Evolutionary conservation across 228 moss, liverwort and hornwort species (phyloP).

Genomic region (Sphagnum fallax): DNA sequence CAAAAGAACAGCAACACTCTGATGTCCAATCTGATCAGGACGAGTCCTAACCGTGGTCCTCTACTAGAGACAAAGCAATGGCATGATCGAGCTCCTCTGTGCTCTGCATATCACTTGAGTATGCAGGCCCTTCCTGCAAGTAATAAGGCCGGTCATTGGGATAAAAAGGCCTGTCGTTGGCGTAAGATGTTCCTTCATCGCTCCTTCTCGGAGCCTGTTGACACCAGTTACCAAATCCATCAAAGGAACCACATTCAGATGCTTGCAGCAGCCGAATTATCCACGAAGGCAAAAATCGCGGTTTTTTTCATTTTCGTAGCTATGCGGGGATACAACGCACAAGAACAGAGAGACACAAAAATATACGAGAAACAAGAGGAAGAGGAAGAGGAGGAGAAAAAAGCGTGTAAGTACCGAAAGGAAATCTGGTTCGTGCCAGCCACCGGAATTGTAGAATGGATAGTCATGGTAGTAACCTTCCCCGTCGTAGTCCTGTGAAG

Average conservation of each 20-base stretch:
- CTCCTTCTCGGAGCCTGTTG: constrained; percentile 23
- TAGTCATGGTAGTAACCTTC: constrained; percentile 40
- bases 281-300: no score
- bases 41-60: constrained; percentile 25
- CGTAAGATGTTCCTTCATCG: constrained; percentile 34
- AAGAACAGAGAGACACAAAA: not conserved
- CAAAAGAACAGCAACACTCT: no score
- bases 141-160: constrained; percentile 20
- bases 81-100: constrained; percentile 40
- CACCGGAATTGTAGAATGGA: constrained; percentile 10
- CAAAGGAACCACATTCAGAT: not conserved
- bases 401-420: constrained; percentile 20
- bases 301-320: not conserved
- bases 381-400: not conserved
- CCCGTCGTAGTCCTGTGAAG: constrained; percentile 40
- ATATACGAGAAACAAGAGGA: not conserved
- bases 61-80: constrained; percentile 20
- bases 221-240: not conserved
- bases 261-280: no score
- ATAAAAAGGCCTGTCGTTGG: constrained; percentile 23
- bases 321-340: not conserved
- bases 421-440: constrained; percentile 40
- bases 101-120: constrained; percentile 4
- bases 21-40: no score
- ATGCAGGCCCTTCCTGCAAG: constrained; percentile 8